Evolutionary conservation across 306 rosid genomes (phyloP).

Genomic region (Malus fusca): DNA sequence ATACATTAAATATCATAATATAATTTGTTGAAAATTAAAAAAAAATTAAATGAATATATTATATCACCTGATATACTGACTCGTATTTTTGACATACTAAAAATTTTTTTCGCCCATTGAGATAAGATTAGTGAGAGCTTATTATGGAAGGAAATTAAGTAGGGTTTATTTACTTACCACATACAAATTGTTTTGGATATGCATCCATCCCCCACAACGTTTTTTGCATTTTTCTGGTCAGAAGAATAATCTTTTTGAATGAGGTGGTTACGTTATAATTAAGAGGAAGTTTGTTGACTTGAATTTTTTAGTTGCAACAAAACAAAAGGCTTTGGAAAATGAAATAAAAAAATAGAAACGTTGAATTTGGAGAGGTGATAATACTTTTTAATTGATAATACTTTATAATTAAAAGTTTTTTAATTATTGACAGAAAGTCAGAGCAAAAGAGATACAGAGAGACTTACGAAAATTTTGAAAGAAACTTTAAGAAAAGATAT

Average conservation of each 20-base stretch:
- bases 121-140: not conserved
- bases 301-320: not conserved
- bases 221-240: not conserved
- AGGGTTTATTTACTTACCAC: not conserved
- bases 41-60: no score
- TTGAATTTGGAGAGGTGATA: not conserved
- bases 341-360: not conserved
- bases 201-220: not conserved
- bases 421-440: no score
- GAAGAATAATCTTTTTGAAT: not conserved
- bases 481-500: no score
- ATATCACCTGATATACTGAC: no score
- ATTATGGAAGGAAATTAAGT: not conserved
- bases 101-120: not conserved
- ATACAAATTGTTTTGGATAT: not conserved
- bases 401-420: no score
- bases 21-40: no score
- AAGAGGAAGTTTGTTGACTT: not conserved
- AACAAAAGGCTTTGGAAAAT: not conserved
- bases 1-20: no score
- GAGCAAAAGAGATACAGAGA: no score
- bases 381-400: not conserved
- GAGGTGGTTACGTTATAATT: not conserved
- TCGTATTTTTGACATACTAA: no score
- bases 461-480: no score